Evolutionary conservation across 2,329 filamentous ascomycete genomes (phyloP).

Genomic region (Colletotrichum sp.): DNA sequence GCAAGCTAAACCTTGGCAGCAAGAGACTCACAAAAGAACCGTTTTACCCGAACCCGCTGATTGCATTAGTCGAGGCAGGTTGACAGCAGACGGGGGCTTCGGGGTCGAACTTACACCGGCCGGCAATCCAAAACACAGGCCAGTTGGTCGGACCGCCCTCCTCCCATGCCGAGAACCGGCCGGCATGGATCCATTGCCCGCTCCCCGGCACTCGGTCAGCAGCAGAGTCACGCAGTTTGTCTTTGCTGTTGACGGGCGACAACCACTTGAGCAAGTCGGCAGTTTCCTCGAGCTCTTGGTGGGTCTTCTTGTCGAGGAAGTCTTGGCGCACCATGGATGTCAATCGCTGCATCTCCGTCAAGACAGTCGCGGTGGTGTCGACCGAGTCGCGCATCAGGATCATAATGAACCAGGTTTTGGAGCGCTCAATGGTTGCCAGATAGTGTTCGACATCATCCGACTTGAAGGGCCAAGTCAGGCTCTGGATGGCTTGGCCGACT

Average conservation of each 20-base stretch:
- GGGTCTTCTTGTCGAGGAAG: slow-evolving; percentile 19
- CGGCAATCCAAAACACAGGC: slow-evolving; percentile 28
- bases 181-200: slow-evolving; percentile 23
- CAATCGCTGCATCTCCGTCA: slow-evolving; percentile 25
- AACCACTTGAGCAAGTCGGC: slow-evolving; percentile 23
- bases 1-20: background rate
- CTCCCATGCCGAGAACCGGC: slow-evolving; percentile 22
- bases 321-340: slow-evolving; percentile 24
- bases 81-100: background rate
- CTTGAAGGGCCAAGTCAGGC: slow-evolving; percentile 25
- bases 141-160: background rate
- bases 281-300: slow-evolving; percentile 20
- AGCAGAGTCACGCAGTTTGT: slow-evolving; percentile 16
- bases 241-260: slow-evolving; percentile 22
- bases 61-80: background rate
- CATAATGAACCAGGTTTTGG: slow-evolving; percentile 31
- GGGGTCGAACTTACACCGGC: slow-evolving; percentile 24
- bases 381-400: slow-evolving; percentile 25
- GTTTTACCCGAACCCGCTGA: slow-evolving; percentile 33
- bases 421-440: slow-evolving; percentile 24
- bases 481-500: slow-evolving; percentile 16
- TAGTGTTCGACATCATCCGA: slow-evolving; percentile 23
- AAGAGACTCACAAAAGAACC: slow-evolving; percentile 25
- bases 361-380: slow-evolving; percentile 22
- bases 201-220: slow-evolving; percentile 23